Base-by-base conservation (phyloP, 257 asterid genomes). In the Plantago major region DNA sequence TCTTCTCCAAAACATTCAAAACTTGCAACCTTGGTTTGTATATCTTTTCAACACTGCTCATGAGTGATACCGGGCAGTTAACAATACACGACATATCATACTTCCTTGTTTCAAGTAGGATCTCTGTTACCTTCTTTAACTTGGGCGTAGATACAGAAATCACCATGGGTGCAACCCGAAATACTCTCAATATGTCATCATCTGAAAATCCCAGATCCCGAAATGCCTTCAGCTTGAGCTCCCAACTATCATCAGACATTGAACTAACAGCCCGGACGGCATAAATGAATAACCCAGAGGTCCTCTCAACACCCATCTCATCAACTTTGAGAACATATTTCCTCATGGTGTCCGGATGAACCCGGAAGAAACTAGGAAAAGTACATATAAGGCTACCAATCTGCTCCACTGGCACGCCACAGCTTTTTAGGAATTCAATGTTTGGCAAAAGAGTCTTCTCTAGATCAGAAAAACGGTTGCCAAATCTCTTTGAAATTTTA, bases 371-470 rank as follows among this genome's bases (percentile, higher is more conserved):
- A 46, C 74, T 53, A 0, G 89, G 89, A 66, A 4, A 50, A 9
- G 2, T 26, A 46, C 43, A 42, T 13, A 79, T 9, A 30, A 15
- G 45, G 7, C 6, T 13, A 12, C 13, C 26, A 7, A 77, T 57
- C 49, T 70, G 74, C 2, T 69, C 57, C 66, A 26, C 50, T 8
- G 59, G 48, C 22, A 79, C 19, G 10, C 89, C 89, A 33, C 75
- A 73, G 54, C 71, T 75, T 70, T 62, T 56, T 67, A 82, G 50
- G 18, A 57, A 60, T 50, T 77, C 53, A 14, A 82, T 59, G 49
- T 79, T 77, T 1, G 81, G 80, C 40, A 74, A 7, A 71, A 82
- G 4, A 17, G 57, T 74, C 58, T 52, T 79, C 28, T 73, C 60
- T 65, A 76, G 42, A 70, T 79, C 16, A 12, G 19, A 22, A 48